Base-by-base conservation (phyloP, 495 filamentous ascomycete genomes). In the Delitschia confertaspora region DNA sequence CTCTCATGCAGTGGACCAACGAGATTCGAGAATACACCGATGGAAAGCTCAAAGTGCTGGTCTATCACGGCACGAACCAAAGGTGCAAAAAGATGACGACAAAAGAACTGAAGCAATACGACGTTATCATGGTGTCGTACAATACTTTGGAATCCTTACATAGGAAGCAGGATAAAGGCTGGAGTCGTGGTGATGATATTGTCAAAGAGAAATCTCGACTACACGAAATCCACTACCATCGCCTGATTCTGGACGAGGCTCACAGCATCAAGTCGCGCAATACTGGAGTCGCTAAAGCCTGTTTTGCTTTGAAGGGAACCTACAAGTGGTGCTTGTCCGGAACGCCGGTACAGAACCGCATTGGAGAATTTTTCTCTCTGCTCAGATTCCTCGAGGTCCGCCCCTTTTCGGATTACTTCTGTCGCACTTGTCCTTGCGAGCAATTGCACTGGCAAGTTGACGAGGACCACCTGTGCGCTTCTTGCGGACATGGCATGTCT, bases 311-410 rank as follows among this genome's bases (percentile, higher is more conserved):
- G 33, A 78, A 85, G 33, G 82, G 80, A 40, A 76, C 74, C 11
- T 88, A 89, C 59, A 93, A 88, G 49, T 95, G 91, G 83, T 98
- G 91, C 56, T 73, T 96, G 21, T 89, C 83, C 34, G 91, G 91
- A 3, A 98, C 91, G 3, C 91, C 91, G 0, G 75, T 96, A 7
- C 91, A 95, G 56, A 95, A 95, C 59, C 82, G 91, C 23, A 95
- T 96, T 53, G 91, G 89, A 40, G 91, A 98, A 57, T 91, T 96
- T 65, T 95, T 95, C 60, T 95, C 91, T 3, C 71, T 96, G 3
- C 68, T 98, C 23, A 81, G 88, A 2, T 98, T 98, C 60, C 71
- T 98, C 22, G 79, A 88, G 61, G 71, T 94, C 30, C 70, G 69
- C 6, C 91, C 91, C 3, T 95, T 94, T 60, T 82, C 89, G 2